phyloP scores from a whole-genome alignment of 148 eudicot genomes.

The Talinum fruticosum region DNA sequence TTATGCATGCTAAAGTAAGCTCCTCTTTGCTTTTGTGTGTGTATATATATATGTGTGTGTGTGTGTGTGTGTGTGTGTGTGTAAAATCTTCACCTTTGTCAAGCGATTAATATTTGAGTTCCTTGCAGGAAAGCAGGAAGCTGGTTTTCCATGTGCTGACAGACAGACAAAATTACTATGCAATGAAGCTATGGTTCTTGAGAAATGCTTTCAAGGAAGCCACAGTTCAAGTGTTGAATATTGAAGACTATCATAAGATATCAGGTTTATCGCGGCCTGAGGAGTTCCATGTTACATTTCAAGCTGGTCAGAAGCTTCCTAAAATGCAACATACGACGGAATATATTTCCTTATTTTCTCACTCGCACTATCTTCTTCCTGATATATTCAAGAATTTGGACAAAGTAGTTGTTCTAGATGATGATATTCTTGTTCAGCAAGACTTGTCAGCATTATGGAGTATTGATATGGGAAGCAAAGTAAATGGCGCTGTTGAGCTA shows the following conservation, averaged over 20 bases:
- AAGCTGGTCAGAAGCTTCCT: conserved; percentile 40
- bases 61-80: too few species aligned
- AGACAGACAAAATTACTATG: conserved; percentile 69
- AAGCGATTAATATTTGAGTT: conserved; percentile 13
- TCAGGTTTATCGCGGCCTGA: conserved; percentile 54
- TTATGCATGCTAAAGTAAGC: too few species aligned
- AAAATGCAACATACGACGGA: conserved; percentile 48
- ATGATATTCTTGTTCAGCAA: conserved; percentile 79
- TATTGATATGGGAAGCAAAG: conserved; percentile 68
- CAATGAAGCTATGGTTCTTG: conserved; percentile 86
- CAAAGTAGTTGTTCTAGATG: conserved; percentile 80
- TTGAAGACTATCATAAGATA: conserved; percentile 54
- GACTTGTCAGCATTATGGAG: conserved; percentile 80
- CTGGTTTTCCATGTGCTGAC: conserved; percentile 91
- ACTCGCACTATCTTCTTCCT: conserved; percentile 80
- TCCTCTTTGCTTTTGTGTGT: too few species aligned
- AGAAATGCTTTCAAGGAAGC: conserved; percentile 65
- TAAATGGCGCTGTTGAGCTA: conserved; percentile 73
- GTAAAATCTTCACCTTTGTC: too few species aligned
- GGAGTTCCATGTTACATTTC: conserved; percentile 78
- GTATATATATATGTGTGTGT: too few species aligned
- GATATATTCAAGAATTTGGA: conserved; percentile 56
- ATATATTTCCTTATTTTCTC: conserved; percentile 70
- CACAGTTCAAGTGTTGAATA: conserved; percentile 66
- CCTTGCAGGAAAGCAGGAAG: conserved; percentile 70